A percentile compares a stretch with the other conserved stretches of the same genome.
phyloP scores from a whole-genome alignment of 2,329 filamentous ascomycete genomes.

The Alternaria sp. region DNA sequence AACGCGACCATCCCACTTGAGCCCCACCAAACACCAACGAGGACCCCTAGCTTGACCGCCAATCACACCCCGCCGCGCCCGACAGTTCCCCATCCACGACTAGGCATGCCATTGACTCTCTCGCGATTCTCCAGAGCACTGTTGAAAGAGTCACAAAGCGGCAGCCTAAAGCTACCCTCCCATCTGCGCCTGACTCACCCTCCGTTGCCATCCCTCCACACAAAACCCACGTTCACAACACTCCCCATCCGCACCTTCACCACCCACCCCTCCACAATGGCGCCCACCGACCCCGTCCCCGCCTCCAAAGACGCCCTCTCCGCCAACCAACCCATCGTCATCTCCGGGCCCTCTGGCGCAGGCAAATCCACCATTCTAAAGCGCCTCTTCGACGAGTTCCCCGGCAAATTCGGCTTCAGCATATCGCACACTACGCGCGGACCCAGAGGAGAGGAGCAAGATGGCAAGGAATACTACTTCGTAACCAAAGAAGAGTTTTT shows the following conservation, averaged over 20 bases:
- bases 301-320: conserved; percentile 27
- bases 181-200: conserved; percentile 1
- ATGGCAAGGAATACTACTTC: conserved; percentile 82
- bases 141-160: conserved; percentile 8
- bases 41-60: conserved; percentile 32
- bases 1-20: conserved; percentile 32
- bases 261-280: conserved; percentile 28
- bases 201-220: conserved; percentile 3
- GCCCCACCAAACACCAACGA: conserved; percentile 29
- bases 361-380: conserved; percentile 83
- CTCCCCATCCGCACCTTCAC: conserved; percentile 8
- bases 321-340: conserved; percentile 66
- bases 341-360: conserved; percentile 79
- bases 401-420: conserved; percentile 69
- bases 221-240: conserved; percentile 3
- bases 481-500: conserved; percentile 59
- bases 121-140: conserved; percentile 16
- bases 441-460: conserved; percentile 75
- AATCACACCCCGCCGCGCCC: conserved; percentile 34
- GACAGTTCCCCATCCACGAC: conserved; percentile 7
- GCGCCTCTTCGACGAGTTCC: conserved; percentile 70
- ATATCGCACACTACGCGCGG: conserved; percentile 77
- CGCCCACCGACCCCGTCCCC: conserved; percentile 24
- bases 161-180: not conserved
- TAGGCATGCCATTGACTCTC: conserved; percentile 36